These are phyloP conservation scores for Cladorrhinum samala DNA, from an alignment of 495 filamentous ascomycete genomes.

Conservation along the genomic window DNA sequence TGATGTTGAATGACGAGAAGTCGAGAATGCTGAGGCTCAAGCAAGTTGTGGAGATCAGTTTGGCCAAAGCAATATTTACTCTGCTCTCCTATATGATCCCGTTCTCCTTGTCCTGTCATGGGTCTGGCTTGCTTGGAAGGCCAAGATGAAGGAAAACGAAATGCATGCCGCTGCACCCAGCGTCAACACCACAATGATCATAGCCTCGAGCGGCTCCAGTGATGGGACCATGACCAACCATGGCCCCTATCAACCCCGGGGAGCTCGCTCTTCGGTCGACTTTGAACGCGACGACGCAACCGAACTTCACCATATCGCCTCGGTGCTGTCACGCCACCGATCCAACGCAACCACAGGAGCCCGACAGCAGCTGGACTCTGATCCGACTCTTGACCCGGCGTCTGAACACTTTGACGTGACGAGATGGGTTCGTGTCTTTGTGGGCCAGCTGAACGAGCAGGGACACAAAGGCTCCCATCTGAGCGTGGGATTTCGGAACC, in stretches of 20 bases:
- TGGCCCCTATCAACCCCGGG: neutral
- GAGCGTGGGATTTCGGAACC: conserved; percentile 45
- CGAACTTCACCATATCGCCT: conserved; percentile 23
- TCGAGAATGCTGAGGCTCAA: too few species aligned
- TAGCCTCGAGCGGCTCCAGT: neutral
- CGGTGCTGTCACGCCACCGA: conserved; percentile 16
- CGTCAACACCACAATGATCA: neutral
- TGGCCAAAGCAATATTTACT: too few species aligned
- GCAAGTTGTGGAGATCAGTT: too few species aligned
- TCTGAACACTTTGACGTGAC: conserved; percentile 20
- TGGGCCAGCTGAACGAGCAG: conserved; percentile 20
- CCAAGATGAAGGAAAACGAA: neutral
- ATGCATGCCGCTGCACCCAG: neutral
- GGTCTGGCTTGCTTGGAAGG: too few species aligned
- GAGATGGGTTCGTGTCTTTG: conserved; percentile 19
- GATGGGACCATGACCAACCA: neutral
- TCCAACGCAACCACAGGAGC: conserved; percentile 1
- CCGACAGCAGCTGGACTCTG: neutral
- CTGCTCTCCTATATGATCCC: too few species aligned
- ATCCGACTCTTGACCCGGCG: conserved; percentile 19
- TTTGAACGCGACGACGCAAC: conserved; percentile 15
- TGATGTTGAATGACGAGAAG: too few species aligned
- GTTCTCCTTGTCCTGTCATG: neutral
- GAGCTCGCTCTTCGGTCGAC: neutral
- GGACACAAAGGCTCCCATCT: conserved; percentile 11